Base-by-base conservation (phyloP, 148 eudicot genomes). In the Arctostaphylos glauca region DNA sequence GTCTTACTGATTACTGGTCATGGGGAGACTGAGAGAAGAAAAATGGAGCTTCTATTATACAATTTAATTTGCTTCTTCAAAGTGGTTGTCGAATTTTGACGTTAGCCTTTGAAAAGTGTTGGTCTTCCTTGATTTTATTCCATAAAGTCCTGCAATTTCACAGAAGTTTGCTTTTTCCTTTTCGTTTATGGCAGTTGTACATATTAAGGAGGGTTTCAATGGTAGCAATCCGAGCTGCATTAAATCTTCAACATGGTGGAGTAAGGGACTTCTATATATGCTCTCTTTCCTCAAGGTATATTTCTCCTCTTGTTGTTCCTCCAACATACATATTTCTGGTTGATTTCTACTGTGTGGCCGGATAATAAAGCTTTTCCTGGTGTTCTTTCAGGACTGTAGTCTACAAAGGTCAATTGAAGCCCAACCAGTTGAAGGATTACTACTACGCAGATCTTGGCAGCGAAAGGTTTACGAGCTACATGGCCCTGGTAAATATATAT, bases 401-500 rank as follows among this genome's bases (percentile, higher is more conserved):
- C 8, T 97, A 97, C 84, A 97, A 97, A 88, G 99, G 99, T 76
- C 99, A 97, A 88, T 88, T 97, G 92, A 97, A 93, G 88, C 99
- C 99, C 52, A 74, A 93, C 79, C 99, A 97, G 85, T 84, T 97
- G 93, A 90, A 85, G 88, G 97, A 93, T 31, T 97, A 97, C 86
- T 97, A 97, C 79, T 87, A 88, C 80, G 91, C 94, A 81, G 99
- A 97, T 88, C 90, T 97, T 85, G 98, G 98, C 89, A 90, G 89
- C 88, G 97, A 93, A 97, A 97, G 99, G 98, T 97, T 97, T 93
- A 94, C 96, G 90, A 97, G 99, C 97, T 97, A 97, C 98, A 97
- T 97, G 99, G 99, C 99, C 89, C 92, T 97, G 99, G 99, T 97
- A 97, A 97, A 85, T 92, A 90, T 92, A 82, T 89, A 90, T 79